Evolutionary conservation across 441 rosid genomes (phyloP).

Genomic region (Breynia disticha): DNA sequence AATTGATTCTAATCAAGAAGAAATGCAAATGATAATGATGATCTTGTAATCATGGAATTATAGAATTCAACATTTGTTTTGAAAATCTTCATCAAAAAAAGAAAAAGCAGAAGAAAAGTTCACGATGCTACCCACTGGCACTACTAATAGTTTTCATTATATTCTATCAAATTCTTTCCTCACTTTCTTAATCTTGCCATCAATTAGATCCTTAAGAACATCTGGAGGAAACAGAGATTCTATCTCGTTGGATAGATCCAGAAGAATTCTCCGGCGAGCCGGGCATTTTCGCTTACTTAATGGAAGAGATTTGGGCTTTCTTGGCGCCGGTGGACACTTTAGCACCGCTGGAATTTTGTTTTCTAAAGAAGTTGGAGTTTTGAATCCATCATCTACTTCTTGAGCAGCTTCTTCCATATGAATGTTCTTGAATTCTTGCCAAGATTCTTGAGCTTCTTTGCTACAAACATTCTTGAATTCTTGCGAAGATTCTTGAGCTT

Average conservation of each 20-base stretch:
- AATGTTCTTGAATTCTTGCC: background rate
- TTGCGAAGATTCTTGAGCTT: constrained; percentile 13
- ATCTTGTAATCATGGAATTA: too few relatives aligned
- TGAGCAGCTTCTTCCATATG: constrained; percentile 19
- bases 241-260: constrained; percentile 62
- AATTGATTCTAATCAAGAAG: too few relatives aligned
- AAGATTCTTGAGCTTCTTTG: constrained; percentile 15
- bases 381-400: constrained; percentile 38
- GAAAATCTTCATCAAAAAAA: too few relatives aligned
- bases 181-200: constrained; percentile 53
- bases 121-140: too few relatives aligned
- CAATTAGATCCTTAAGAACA: constrained; percentile 36
- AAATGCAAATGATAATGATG: too few relatives aligned
- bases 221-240: constrained; percentile 53
- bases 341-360: constrained; percentile 24
- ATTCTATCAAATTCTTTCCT: constrained; percentile 24
- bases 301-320: constrained; percentile 43
- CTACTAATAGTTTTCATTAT: constrained; percentile 5
- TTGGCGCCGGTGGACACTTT: constrained; percentile 71
- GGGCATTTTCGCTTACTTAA: constrained; percentile 30
- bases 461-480: too few relatives aligned
- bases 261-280: constrained; percentile 22
- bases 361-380: constrained; percentile 56
- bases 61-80: too few relatives aligned
- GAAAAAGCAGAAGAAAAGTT: too few relatives aligned